Evolutionary conservation across 83 land plant genomes (phyloP).

Genomic region (Picea abies): DNA sequence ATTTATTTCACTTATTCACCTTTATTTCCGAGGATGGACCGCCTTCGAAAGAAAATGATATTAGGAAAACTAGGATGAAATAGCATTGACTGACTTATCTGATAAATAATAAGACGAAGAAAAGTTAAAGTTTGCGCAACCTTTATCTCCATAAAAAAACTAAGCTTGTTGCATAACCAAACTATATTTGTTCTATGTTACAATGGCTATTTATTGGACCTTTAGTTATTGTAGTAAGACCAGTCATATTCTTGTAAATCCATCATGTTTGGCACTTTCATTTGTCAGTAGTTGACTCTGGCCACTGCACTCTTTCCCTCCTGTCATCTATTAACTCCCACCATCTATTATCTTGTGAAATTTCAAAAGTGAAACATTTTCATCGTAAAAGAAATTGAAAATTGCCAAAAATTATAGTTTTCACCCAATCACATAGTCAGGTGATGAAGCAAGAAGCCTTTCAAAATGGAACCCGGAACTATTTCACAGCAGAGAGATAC

Average conservation of each 20-base stretch:
- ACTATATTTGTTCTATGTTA: background rate
- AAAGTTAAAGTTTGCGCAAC: no score
- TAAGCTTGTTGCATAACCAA: background rate
- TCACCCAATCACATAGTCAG: background rate
- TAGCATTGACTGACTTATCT: no score
- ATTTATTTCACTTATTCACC: no score
- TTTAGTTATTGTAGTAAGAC: background rate
- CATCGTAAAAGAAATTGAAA: background rate
- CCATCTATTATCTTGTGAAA: no score
- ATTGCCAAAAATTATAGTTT: background rate
- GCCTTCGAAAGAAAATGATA: no score
- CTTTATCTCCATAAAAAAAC: background rate
- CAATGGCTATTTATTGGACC: background rate
- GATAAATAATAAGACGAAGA: no score
- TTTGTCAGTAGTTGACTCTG: background rate
- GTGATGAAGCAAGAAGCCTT: background rate
- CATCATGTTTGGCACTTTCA: background rate
- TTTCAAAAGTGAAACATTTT: no score
- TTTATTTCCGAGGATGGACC: no score
- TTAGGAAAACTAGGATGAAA: no score
- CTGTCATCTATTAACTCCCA: background rate
- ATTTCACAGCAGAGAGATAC: background rate
- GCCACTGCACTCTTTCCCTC: constrained; percentile 7
- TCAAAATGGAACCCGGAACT: background rate
- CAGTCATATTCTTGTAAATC: background rate